These are phyloP conservation scores for Aureobasidium vineae DNA, from an alignment of 2,329 filamentous ascomycete genomes.

Conservation along the genomic window DNA sequence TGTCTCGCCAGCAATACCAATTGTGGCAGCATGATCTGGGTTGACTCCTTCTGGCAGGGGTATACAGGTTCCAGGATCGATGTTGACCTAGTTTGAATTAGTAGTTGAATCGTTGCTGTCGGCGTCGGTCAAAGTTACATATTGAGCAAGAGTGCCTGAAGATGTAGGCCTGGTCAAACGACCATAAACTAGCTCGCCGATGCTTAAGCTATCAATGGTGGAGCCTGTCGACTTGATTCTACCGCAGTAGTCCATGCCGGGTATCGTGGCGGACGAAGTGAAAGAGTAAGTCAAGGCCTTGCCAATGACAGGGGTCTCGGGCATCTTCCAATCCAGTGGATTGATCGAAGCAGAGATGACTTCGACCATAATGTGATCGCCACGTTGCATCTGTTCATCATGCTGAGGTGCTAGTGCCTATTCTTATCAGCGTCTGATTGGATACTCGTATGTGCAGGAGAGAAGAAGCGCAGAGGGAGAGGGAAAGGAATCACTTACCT, in stretches of 20 bases:
- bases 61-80: slow-evolving; percentile 30
- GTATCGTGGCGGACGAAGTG: slow-evolving; percentile 44
- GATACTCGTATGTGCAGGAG: too few relatives aligned
- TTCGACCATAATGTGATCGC: slow-evolving; percentile 43
- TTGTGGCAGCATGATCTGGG: slow-evolving; percentile 40
- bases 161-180: slow-evolving; percentile 33
- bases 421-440: background rate
- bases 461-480: too few relatives aligned
- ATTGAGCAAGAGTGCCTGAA: slow-evolving; percentile 43
- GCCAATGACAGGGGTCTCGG: slow-evolving; percentile 44
- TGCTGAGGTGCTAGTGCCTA: slow-evolving; percentile 32
- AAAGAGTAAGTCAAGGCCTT: slow-evolving; percentile 33
- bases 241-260: slow-evolving; percentile 56
- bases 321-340: slow-evolving; percentile 53
- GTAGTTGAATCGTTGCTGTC: background rate
- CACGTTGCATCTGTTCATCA: slow-evolving; percentile 24
- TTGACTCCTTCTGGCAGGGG: slow-evolving; percentile 40
- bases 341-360: slow-evolving; percentile 49
- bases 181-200: slow-evolving; percentile 46
- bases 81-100: slow-evolving; percentile 28
- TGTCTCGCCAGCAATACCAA: slow-evolving; percentile 43
- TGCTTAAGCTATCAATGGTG: slow-evolving; percentile 32
- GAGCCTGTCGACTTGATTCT: slow-evolving; percentile 43
- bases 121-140: slow-evolving; percentile 26
- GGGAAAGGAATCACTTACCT: too few relatives aligned